Conservation (phyloP, 441 rosid genomes). For the Gossypium schwendimanii region DNA sequence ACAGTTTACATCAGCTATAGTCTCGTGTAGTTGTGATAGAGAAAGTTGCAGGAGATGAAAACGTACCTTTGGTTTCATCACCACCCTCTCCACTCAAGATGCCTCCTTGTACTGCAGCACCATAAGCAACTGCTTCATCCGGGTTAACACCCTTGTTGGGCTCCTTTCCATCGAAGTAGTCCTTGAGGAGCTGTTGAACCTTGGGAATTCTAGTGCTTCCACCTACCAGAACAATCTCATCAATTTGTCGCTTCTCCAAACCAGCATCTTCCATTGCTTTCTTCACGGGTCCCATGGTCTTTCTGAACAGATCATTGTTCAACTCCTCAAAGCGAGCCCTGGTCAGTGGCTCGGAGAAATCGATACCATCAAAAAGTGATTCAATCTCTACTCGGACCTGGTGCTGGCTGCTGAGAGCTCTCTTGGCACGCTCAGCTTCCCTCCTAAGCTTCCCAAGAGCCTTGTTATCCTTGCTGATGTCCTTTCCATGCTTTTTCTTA, state of each 20-base stretch:
- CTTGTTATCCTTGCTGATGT: constrained; percentile 89
- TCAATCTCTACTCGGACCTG: constrained; percentile 95
- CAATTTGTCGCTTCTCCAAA: constrained; percentile 73
- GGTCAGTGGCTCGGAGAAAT: constrained; percentile 89
- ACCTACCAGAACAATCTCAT: constrained; percentile 93
- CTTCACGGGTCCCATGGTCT: constrained; percentile 98
- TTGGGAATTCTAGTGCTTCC: constrained; percentile 97
- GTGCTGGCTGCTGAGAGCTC: constrained; percentile 95
- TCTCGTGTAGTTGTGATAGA: not conserved
- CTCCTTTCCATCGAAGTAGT: constrained; percentile 93
- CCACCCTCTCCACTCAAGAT: constrained; percentile 98
- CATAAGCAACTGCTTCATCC: constrained; percentile 93
- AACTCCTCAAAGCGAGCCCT: constrained; percentile 88
- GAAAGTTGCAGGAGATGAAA: not conserved
- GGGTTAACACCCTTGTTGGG: constrained; percentile 99
- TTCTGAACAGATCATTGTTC: constrained; percentile 81
- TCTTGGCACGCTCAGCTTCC: constrained; percentile 86
- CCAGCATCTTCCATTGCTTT: constrained; percentile 98
- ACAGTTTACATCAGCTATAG: not conserved
- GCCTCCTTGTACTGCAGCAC: constrained; percentile 99
- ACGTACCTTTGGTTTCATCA: constrained; percentile 88
- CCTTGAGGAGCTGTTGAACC: constrained; percentile 94
- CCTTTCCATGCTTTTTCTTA: constrained; percentile 94
- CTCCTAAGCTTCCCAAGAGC: constrained; percentile 83
- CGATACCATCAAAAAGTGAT: constrained; percentile 68